A percentile compares a stretch with the other conserved stretches of the same genome.
Conservation (phyloP, 192 early-diverging fungal genomes). For the Linnemannia schmuckeri region DNA sequence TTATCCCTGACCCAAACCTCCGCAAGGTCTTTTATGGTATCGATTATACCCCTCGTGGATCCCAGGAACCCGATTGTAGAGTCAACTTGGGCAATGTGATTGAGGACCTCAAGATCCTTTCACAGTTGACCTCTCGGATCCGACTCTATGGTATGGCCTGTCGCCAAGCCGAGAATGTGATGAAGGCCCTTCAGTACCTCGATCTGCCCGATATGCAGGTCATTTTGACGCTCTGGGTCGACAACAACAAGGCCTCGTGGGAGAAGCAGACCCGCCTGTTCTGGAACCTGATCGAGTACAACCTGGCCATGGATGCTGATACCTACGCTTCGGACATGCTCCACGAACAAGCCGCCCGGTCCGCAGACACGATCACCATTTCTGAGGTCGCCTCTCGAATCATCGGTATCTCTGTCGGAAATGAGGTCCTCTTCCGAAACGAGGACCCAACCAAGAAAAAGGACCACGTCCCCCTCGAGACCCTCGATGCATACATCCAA, state of each 20-base stretch:
- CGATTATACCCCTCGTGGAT: slow-evolving; percentile 70
- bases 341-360: slow-evolving; percentile 44
- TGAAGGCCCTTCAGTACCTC: slow-evolving; percentile 70
- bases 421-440: slow-evolving; percentile 73
- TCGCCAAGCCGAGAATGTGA: slow-evolving; percentile 68
- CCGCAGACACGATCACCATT: slow-evolving; percentile 40
- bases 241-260: slow-evolving; percentile 59
- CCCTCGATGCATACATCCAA: slow-evolving; percentile 61
- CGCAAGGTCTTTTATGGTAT: slow-evolving; percentile 66
- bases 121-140: slow-evolving; percentile 66
- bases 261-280: slow-evolving; percentile 38
- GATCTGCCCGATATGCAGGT: slow-evolving; percentile 69
- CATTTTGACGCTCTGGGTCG: slow-evolving; percentile 75
- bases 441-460: slow-evolving; percentile 41
- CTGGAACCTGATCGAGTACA: slow-evolving; percentile 44
- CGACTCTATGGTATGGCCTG: slow-evolving; percentile 79
- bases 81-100: slow-evolving; percentile 69
- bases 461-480: slow-evolving; percentile 27
- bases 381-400: slow-evolving; percentile 62
- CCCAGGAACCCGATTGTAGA: slow-evolving; percentile 66
- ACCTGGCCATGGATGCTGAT: slow-evolving; percentile 18
- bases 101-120: slow-evolving; percentile 69
- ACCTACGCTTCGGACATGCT: slow-evolving; percentile 42
- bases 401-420: slow-evolving; percentile 70
- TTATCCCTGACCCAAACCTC: slow-evolving; percentile 27